Percentiles rank a stretch among this genome's conserved stretches.
Evolutionary conservation across 2,329 filamentous ascomycete genomes (phyloP).

Genomic region (Incumbomyces delicatus): DNA sequence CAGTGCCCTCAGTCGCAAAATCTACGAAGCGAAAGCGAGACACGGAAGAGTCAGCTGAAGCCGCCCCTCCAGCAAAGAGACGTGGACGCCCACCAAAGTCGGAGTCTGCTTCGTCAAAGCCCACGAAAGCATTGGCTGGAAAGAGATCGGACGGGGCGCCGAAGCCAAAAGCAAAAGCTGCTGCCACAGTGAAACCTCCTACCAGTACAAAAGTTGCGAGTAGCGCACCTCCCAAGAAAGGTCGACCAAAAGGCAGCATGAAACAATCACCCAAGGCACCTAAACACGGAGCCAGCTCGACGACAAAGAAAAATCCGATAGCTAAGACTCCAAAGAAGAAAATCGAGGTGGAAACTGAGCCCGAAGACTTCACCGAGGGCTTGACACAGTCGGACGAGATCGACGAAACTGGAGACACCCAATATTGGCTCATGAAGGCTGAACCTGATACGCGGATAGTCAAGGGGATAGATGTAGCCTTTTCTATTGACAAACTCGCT

Average conservation of each 20-base stretch:
- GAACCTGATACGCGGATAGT: constrained; percentile 81
- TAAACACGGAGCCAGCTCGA: not conserved
- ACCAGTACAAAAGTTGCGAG: not conserved
- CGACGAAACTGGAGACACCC: constrained; percentile 23
- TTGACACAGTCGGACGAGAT: constrained; percentile 6
- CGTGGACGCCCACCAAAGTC: not conserved
- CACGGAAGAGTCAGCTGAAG: not conserved
- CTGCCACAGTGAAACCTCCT: not conserved
- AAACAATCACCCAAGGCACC: not conserved
- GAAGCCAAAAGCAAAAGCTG: not conserved
- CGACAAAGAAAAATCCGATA: not conserved
- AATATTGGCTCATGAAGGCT: constrained; percentile 77
- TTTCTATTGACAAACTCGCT: constrained; percentile 84
- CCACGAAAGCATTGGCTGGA: not conserved
- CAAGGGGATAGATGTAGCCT: constrained; percentile 79
- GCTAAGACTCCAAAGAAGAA: not conserved
- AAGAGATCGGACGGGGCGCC: not conserved
- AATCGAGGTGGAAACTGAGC: not conserved
- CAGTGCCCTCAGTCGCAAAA: not conserved
- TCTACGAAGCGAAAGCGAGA: constrained; percentile 5
- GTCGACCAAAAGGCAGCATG: not conserved
- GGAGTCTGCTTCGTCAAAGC: not conserved
- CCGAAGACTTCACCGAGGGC: constrained; percentile 1
- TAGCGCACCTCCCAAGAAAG: not conserved
- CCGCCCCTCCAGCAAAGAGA: not conserved